A percentile compares a stretch with the other conserved stretches of the same genome.
Conservation (phyloP, 176 grass and related monocot genomes). For the Oryza meyeriana region DNA sequence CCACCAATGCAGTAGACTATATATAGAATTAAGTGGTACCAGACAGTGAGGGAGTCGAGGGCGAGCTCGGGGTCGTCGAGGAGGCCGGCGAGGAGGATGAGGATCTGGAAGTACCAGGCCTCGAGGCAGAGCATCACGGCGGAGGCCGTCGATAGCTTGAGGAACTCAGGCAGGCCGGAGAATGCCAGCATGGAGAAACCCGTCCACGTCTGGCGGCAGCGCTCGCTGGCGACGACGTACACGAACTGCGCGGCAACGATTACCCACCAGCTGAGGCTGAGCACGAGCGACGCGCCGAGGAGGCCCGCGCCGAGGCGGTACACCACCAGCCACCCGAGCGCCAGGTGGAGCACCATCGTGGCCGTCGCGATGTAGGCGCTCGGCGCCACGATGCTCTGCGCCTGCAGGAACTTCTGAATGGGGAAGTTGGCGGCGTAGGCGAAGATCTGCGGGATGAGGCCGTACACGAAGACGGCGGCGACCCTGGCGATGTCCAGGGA, state of each 20-base stretch:
- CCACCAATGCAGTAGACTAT: no score
- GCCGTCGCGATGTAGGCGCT: slow-evolving; percentile 41
- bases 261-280: slow-evolving; percentile 22
- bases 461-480: background rate
- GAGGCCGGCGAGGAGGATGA: background rate
- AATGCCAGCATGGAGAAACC: slow-evolving; percentile 53
- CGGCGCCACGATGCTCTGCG: slow-evolving; percentile 45
- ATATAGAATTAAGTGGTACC: background rate
- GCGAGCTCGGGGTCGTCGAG: slow-evolving; percentile 1
- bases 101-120: slow-evolving; percentile 25
- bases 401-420: slow-evolving; percentile 54
- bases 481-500: background rate
- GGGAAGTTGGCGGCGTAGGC: slow-evolving; percentile 50
- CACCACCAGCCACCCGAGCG: background rate
- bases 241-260: background rate
- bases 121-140: slow-evolving; percentile 14
- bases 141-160: background rate
- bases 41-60: background rate
- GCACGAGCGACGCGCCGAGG: slow-evolving; percentile 4
- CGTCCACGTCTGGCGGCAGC: slow-evolving; percentile 24
- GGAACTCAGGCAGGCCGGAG: slow-evolving; percentile 26
- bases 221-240: background rate
- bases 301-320: slow-evolving; percentile 8
- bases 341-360: background rate
- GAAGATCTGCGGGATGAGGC: slow-evolving; percentile 54